Conservation (phyloP, 2,329 filamentous ascomycete genomes). For the Hirsutella thompsonii region DNA sequence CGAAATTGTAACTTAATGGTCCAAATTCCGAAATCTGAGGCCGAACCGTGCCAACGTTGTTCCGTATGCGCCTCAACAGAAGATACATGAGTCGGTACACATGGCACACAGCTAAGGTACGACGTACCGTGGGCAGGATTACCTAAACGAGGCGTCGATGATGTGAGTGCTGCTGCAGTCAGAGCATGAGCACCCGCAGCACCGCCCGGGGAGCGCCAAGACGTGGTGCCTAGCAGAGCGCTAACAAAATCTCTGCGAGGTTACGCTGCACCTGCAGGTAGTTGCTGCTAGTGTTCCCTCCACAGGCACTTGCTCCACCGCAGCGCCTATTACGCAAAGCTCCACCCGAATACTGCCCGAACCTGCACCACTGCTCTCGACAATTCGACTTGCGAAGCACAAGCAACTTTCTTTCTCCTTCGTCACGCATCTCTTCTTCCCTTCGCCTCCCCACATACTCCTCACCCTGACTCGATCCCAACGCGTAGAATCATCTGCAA, state of each 20-base stretch:
- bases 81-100: too few species aligned
- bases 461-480: background rate
- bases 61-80: too few species aligned
- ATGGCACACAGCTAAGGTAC: too few species aligned
- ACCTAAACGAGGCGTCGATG: background rate
- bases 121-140: background rate
- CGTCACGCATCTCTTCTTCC: constrained; percentile 12
- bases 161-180: background rate
- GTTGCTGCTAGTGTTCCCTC: background rate
- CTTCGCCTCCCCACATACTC: constrained; percentile 3
- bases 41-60: too few species aligned
- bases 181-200: too few species aligned
- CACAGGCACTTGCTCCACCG: background rate
- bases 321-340: constrained; percentile 24
- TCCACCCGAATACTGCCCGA: constrained; percentile 13
- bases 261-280: background rate
- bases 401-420: constrained; percentile 13
- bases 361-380: constrained; percentile 17
- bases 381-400: background rate
- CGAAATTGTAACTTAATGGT: too few species aligned
- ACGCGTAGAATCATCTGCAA: background rate
- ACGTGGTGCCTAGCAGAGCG: background rate
- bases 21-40: too few species aligned
- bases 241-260: background rate
- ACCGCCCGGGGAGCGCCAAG: too few species aligned